Evolutionary conservation across 1,284 basidiomycete species (phyloP).

Genomic region (Amylostereum chailletii): DNA sequence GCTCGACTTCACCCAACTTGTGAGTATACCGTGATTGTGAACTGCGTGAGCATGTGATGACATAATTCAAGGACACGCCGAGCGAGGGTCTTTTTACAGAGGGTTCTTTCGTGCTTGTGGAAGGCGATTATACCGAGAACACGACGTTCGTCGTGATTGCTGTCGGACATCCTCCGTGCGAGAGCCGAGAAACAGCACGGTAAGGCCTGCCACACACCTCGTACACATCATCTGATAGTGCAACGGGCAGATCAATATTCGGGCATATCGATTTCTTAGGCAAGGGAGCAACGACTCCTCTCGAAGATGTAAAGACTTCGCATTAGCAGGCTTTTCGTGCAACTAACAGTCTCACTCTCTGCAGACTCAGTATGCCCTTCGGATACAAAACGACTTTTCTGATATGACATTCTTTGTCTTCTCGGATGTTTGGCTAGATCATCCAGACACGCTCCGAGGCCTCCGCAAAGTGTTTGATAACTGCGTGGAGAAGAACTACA

Average conservation of each 20-base stretch:
- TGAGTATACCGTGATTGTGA: conserved; percentile 28
- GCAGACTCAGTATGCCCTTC: conserved; percentile 50
- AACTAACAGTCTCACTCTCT: neutral
- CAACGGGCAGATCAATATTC: conserved; percentile 62
- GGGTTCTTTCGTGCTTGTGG: conserved; percentile 90
- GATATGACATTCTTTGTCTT: conserved; percentile 90
- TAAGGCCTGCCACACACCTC: conserved; percentile 23
- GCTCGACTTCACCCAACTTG: conserved; percentile 84
- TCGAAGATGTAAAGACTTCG: conserved; percentile 74
- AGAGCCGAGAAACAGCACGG: conserved; percentile 77
- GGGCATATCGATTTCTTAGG: conserved; percentile 95
- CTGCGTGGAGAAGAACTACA: conserved; percentile 82
- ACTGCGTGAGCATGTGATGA: conserved; percentile 1
- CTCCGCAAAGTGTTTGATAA: conserved; percentile 85
- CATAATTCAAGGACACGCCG: conserved; percentile 64
- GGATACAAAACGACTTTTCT: conserved; percentile 57
- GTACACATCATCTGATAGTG: conserved; percentile 1
- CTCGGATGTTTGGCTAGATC: conserved; percentile 94
- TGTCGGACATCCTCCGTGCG: conserved; percentile 95
- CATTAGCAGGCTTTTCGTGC: neutral
- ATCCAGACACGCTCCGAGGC: conserved; percentile 73
- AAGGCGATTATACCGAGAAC: conserved; percentile 94
- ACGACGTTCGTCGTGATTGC: conserved; percentile 85
- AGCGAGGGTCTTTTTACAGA: conserved; percentile 97
- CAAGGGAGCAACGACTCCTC: conserved; percentile 79